Base-by-base conservation (phyloP, 352 stramenopile genomes). In the Pythium sukuiense region DNA sequence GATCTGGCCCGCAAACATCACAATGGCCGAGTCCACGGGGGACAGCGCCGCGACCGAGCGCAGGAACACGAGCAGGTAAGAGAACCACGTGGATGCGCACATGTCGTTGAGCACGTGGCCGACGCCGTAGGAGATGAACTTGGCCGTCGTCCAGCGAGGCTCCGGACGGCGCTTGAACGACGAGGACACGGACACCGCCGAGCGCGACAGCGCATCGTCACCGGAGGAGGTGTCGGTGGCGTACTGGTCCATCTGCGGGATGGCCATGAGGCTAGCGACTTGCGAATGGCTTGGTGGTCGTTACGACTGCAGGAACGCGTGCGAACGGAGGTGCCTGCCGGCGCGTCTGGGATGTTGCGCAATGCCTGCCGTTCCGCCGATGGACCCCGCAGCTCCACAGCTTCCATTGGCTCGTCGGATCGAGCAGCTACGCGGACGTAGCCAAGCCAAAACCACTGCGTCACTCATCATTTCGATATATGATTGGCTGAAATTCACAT, bases 41-140 rank as follows among this genome's bases (percentile, higher is more conserved):
- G 81, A 92, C 54, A 95, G 70, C 18, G 61, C 64, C 24, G 79
- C 85, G 14, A 77, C 75, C 53, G 88, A 68, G 4, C 80, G 76
- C 48, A 94, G 72, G 68, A 93, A 95, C 13, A 94, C 84, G 39
- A 95, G 82, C 41, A 95, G 70, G 66, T 95, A 95, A 18, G 81
- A 92, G 75, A 95, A 95, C 87, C 87, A 95, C 58, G 83, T 92
- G 52, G 84, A 90, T 26, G 87, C 87, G 67, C 87, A 95, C 86
- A 95, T 93, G 69, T 95, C 87, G 66, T 95, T 95, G 11, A 93
- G 77, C 32, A 95, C 85, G 58, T 95, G 85, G 61, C 87, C 87
- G 5, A 95, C 85, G 63, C 82, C 85, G 56, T 95, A 95, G 4
- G 83, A 75, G 9, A 95, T 57, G 63, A 83, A 92, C 50, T 79